phyloP scores from a whole-genome alignment of 176 grass and related monocot species.

The Melocanna baccifera region DNA sequence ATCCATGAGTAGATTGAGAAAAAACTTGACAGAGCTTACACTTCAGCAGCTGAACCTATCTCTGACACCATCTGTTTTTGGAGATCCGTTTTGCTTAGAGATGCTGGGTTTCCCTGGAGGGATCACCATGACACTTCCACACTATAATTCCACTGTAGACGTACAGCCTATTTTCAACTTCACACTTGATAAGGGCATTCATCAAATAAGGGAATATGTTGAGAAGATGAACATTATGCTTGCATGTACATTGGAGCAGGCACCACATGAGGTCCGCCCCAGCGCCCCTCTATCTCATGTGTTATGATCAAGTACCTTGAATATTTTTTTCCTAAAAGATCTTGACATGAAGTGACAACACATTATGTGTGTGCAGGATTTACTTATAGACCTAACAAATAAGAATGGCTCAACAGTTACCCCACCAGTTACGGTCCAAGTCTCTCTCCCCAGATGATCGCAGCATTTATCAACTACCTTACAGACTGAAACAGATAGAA shows the following conservation, averaged over 20 bases:
- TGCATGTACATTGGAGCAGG: not conserved
- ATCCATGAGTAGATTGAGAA: constrained; percentile 21
- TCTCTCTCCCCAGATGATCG: constrained; percentile 13
- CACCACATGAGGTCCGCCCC: constrained; percentile 9
- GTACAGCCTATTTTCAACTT: constrained; percentile 27
- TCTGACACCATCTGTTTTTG: constrained; percentile 43
- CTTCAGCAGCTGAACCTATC: constrained; percentile 40
- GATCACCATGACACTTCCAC: constrained; percentile 39
- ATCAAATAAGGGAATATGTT: constrained; percentile 10
- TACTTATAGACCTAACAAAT: constrained; percentile 38
- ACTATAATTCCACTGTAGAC: not conserved
- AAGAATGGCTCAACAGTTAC: constrained; percentile 46
- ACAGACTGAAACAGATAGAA: constrained; percentile 31
- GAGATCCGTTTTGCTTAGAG: constrained; percentile 39
- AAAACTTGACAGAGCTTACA: constrained; percentile 32
- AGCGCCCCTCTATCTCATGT: not conserved
- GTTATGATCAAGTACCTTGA: not conserved
- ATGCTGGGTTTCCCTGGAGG: constrained; percentile 55
- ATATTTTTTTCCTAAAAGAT: not conserved
- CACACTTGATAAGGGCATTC: constrained; percentile 29
- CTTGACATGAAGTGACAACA: constrained; percentile 11
- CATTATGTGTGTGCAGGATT: constrained; percentile 26
- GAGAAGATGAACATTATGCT: constrained; percentile 15
- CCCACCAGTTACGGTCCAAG: constrained; percentile 34
- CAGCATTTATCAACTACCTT: not conserved